Base-by-base conservation (phyloP, 148 eudicot species). In the Dysphania ambrosioides region DNA sequence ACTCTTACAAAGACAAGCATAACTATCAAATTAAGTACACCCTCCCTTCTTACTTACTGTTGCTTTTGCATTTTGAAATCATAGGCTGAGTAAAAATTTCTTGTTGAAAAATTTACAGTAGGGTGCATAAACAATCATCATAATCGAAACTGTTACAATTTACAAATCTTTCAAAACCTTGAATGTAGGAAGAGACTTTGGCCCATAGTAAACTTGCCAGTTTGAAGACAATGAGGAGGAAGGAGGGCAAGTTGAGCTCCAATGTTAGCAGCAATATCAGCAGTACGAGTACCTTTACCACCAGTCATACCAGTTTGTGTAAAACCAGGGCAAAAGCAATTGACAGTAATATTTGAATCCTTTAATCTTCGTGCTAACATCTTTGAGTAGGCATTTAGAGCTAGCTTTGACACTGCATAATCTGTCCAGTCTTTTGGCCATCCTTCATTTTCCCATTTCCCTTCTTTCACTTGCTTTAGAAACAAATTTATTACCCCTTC, bases 381-480 rank as follows among this genome's bases (percentile, higher is more conserved):
- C 79, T 81, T 85, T 13, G 98, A 82, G 70, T 91, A 89, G 0
- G 98, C 90, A 58, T 92, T 95, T 3, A 95, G 72, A 0, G 97
- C 98, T 1, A 95, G 72, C 72, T 95, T 95, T 0, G 98, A 95
- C 1, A 92, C 92, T 0, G 98, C 85, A 63, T 95, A 95, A 49
- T 92, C 98, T 0, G 98, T 90, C 98, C 98, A 95, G 13, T 70
- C 29, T 67, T 90, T 83, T 8, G 98, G 98, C 98, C 98, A 95
- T 0, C 97, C 96, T 70, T 83, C 79, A 10, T 44, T 78, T 29
- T 85, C 82, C 97, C 97, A 91, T 53, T 74, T 75, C 44, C 96
- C 93, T 8, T 47, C 78, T 72, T 80, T 87, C 24, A 89, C 93
- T 12, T 86, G 79, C 57, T 85, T 72, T 2, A 92, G 81, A 72